Percentiles rank a stretch among this genome's conserved stretches.
These are phyloP conservation scores for Periconia sp. DNA, from an alignment of 2,329 filamentous ascomycete species.

Conservation along the genomic window DNA sequence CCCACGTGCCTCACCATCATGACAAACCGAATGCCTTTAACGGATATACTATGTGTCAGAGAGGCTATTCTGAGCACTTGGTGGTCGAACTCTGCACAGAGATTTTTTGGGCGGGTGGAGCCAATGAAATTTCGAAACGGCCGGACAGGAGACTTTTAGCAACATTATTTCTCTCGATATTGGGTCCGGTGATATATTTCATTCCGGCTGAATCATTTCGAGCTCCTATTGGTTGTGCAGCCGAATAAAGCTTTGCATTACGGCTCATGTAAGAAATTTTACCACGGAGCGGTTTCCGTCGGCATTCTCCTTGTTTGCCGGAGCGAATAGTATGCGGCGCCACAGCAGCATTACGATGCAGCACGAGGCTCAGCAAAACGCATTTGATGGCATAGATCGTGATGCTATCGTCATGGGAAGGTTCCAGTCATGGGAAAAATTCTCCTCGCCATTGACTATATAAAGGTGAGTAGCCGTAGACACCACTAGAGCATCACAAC, in stretches of 20 bases:
- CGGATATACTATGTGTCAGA: slow-evolving; percentile 12
- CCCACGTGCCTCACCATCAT: slow-evolving; percentile 4
- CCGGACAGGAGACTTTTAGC: not conserved
- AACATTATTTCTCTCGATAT: not conserved
- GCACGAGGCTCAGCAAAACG: slow-evolving; percentile 6
- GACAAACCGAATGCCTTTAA: slow-evolving; percentile 15
- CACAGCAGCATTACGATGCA: not conserved
- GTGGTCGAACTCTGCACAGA: slow-evolving; percentile 3
- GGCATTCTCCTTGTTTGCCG: slow-evolving; percentile 1
- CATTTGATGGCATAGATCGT: slow-evolving; percentile 3
- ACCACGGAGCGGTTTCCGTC: slow-evolving; percentile 6
- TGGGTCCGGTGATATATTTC: slow-evolving; percentile 7
- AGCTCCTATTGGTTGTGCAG: slow-evolving; percentile 9
- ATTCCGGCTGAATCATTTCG: not conserved
- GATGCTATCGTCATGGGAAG: slow-evolving; percentile 4
- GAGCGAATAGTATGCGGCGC: not conserved
- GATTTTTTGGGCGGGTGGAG: slow-evolving; percentile 12
- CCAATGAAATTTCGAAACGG: slow-evolving; percentile 11
- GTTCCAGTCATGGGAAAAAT: slow-evolving; percentile 3
- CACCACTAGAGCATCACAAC: not conserved
- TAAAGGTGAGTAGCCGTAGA: slow-evolving; percentile 3
- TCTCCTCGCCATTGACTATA: slow-evolving; percentile 7
- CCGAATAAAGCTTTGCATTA: not conserved
- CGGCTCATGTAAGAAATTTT: slow-evolving; percentile 9
- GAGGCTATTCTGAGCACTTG: not conserved